Evolutionary conservation across 495 filamentous ascomycete genomes (phyloP), one percentile per base, ranked within the genome.

Genomic region (Penicillium cinerascens): DNA sequence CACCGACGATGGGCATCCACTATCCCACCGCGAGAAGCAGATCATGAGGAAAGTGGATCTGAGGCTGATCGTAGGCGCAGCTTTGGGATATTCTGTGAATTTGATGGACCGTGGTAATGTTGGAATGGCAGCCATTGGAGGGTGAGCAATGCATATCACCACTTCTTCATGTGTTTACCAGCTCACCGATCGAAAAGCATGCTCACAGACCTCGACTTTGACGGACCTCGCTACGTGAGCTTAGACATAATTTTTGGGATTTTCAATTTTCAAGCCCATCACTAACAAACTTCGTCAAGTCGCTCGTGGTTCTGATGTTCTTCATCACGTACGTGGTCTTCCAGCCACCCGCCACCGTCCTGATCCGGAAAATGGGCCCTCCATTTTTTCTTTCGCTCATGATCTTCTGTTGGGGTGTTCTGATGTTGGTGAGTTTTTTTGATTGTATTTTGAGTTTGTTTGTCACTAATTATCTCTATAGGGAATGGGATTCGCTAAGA

Each of bases 301-400:
- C 73, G 23, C 73, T 84, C 54, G 67, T 84, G 38, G 74, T 81
- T 6, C 66, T 87, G 27, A 77, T 86, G 54, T 87, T 88, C 72
- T 88, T 86, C 68, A 70, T 82, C 20, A 75, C 84, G 11, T 88
- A 88, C 52, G 67, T 83, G 25, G 33, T 84, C 48, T 84, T 83
- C 63, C 84, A 88, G 58, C 78, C 81, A 2, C 82, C 82, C 6
- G 67, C 73, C 49, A 78, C 83, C 0, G 65, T 86, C 23, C 55
- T 86, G 1, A 71, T 78, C 15, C 76, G 83, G 7, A 82, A 82
- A 54, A 49, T 88, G 16, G 84, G 84, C 0, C 85, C 85, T 21
- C 47, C 21, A 8, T 16, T 40, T 4, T 49, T 49, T 41, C 22
- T 49, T 25, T 25, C 47, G 3, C 13, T 7, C 2, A 49, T 49